Base-by-base conservation (phyloP, 2,329 filamentous ascomycete species). In the Coccinonectria pachysandricola region DNA sequence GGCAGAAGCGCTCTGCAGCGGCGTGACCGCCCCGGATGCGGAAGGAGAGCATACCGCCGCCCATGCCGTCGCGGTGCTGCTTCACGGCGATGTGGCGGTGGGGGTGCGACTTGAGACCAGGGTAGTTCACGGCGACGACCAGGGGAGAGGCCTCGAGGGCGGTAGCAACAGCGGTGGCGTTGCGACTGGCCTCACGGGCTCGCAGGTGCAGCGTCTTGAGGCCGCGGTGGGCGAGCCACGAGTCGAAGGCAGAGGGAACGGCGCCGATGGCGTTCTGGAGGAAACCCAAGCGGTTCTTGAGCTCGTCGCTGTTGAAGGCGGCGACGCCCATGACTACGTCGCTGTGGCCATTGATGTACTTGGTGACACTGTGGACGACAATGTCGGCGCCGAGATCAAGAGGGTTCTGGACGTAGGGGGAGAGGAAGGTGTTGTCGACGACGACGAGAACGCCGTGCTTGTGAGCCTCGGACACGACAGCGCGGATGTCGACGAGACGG, bases 351-450 rank as follows among this genome's bases (percentile, higher is more conserved):
- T 96, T 96, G 64, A 98, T 96, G 63, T 96, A 98, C 64, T 98
- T 98, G 22, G 91, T 98, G 30, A 98, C 91, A 29, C 79, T 87
- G 68, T 96, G 88, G 21, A 96, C 81, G 42, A 96, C 88, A 39
- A 96, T 87, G 57, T 98, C 91, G 43, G 91, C 91, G 44, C 91
- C 91, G 53, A 88, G 84, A 51, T 92, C 79, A 30, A 98, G 75
- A 4, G 91, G 91, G 59, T 94, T 96, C 62, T 98, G 91, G 24
- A 98, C 72, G 55, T 96, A 98, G 16, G 91, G 91, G 35, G 81
- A 88, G 51, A 96, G 68, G 67, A 98, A 98, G 12, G 91, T 98
- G 65, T 98, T 98, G 65, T 98, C 91, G 21, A 98, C 91, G n/a
- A 98, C 91, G 21, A 98, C 91, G 52, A 84, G 68, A 48, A 96